Conservation (phyloP, 75 land plant species). For the Sequoiadendron giganteum region DNA sequence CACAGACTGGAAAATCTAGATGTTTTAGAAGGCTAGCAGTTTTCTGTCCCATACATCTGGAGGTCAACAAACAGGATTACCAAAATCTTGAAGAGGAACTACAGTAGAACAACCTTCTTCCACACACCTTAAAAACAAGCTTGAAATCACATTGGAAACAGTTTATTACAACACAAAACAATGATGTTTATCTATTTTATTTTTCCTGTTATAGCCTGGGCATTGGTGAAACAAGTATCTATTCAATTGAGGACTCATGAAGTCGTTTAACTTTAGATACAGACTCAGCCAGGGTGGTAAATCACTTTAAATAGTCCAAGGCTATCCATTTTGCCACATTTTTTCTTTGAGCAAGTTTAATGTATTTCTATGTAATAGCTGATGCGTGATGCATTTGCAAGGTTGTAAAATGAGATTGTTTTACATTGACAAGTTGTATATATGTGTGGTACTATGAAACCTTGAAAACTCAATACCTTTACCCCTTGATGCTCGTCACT, state of each 20-base stretch:
- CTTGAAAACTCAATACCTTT: no score
- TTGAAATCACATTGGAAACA: neutral
- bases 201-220: neutral
- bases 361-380: neutral
- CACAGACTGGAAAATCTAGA: neutral
- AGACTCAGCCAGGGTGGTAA: neutral
- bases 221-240: neutral
- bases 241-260: no score
- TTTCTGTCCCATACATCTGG: neutral
- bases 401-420: neutral
- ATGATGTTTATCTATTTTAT: neutral
- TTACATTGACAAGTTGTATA: neutral
- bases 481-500: neutral
- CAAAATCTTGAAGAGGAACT: neutral
- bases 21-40: neutral
- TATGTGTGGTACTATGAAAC: neutral
- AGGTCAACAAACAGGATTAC: neutral
- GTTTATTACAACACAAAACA: neutral
- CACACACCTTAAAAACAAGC: neutral
- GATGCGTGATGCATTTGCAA: neutral
- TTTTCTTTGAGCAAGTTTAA: neutral
- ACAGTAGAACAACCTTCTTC: neutral
- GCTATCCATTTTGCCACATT: neutral
- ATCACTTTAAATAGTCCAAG: neutral
- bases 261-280: neutral